Conservation (phyloP, 1,139 yeast genomes). For the Kodamaea anthophila region DNA sequence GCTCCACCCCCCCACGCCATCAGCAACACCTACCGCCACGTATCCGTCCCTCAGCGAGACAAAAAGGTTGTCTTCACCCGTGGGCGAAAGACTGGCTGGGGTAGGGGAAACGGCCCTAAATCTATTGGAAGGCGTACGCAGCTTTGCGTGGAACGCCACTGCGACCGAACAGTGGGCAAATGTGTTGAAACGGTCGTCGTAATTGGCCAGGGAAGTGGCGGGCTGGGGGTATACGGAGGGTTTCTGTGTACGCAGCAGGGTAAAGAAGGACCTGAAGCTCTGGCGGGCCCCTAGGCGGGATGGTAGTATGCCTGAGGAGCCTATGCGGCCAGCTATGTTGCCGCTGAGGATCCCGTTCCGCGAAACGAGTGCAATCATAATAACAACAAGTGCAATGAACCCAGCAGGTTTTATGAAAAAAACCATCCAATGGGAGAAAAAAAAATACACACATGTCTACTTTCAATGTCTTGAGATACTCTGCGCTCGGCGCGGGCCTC, state of each 20-base stretch:
- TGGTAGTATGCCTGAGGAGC: too few species aligned
- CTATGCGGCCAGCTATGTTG: too few species aligned
- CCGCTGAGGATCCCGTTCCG: too few species aligned
- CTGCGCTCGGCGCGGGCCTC: conserved; percentile 85
- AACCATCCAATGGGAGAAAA: conserved; percentile 4
- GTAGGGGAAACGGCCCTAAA: conserved; percentile 30
- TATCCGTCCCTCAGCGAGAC: conserved; percentile 40
- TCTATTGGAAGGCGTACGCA: conserved; percentile 45
- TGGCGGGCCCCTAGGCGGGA: too few species aligned
- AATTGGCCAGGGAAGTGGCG: conserved; percentile 10
- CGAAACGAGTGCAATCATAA: too few species aligned
- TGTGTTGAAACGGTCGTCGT: conserved; percentile 20
- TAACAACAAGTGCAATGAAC: too few species aligned
- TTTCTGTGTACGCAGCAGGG: conserved; percentile 2
- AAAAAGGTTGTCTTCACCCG: conserved; percentile 88
- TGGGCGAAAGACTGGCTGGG: conserved; percentile 45
- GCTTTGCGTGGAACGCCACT: conserved; percentile 71
- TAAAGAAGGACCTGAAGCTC: conserved; percentile 12
- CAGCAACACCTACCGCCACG: conserved; percentile 82
- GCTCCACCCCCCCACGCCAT: conserved; percentile 98
- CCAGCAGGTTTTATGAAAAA: too few species aligned
- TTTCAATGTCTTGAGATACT: conserved; percentile 82
- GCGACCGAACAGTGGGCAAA: conserved; percentile 46
- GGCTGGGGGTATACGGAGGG: not conserved
- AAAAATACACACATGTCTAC: conserved; percentile 20